Evolutionary conservation across 768 basidiomycete genomes (phyloP).

Genomic region (Aureoboletus auriporus): DNA sequence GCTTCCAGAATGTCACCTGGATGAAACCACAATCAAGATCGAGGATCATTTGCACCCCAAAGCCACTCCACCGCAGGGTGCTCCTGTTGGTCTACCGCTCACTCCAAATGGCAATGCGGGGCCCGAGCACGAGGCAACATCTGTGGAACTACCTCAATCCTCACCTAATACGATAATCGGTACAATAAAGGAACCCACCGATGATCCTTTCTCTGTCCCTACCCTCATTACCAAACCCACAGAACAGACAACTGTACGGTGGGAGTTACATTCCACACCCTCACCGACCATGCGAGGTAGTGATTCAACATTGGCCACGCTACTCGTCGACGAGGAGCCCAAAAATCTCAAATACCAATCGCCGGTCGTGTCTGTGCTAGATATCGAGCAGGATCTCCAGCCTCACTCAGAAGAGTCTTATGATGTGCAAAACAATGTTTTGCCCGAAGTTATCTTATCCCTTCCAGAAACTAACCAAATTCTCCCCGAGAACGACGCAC

Average conservation of each 20-base stretch:
- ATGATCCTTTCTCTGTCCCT: conserved; percentile 10
- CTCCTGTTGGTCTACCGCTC: not conserved
- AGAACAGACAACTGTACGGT: not conserved
- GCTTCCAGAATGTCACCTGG: not conserved
- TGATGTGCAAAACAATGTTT: not conserved
- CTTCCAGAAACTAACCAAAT: not conserved
- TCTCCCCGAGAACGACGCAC: not conserved
- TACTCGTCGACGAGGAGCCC: conserved; percentile 11
- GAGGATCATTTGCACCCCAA: not conserved
- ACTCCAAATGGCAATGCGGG: not conserved
- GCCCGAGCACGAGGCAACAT: not conserved
- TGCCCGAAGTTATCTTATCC: not conserved
- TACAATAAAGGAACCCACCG: conserved; percentile 1
- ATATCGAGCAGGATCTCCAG: conserved; percentile 7
- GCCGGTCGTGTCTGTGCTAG: conserved; percentile 17
- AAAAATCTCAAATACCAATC: conserved; percentile 4
- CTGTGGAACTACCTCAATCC: not conserved
- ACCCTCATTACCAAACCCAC: not conserved
- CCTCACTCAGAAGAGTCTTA: not conserved
- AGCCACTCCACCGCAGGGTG: not conserved
- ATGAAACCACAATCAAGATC: not conserved
- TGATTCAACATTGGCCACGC: conserved; percentile 1
- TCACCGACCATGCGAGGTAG: conserved; percentile 6
- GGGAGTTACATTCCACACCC: not conserved
- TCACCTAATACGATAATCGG: conserved; percentile 1